Conservation (phyloP, 345 rosid genomes). For the Clarkia xantiana region DNA sequence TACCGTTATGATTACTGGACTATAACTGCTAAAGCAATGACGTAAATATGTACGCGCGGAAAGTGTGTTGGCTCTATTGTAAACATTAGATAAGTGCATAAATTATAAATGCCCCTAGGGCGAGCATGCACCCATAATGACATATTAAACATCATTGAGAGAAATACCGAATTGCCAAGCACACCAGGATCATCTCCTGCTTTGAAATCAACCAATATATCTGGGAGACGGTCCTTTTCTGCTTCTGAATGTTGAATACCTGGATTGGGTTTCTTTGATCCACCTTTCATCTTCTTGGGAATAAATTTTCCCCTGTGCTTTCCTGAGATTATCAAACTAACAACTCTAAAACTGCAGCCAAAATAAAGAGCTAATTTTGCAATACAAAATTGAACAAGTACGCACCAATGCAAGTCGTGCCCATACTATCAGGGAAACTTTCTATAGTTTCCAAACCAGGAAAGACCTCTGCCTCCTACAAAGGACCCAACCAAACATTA, state of each 20-base stretch:
- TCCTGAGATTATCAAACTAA: slow-evolving; percentile 18
- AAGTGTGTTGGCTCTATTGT: too few species aligned
- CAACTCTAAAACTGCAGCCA: neutral
- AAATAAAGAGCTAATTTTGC: too few species aligned
- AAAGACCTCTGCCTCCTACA: slow-evolving; percentile 25
- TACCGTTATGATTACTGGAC: too few species aligned
- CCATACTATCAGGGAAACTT: slow-evolving; percentile 16
- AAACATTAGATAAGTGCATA: too few species aligned
- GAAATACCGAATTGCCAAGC: slow-evolving; percentile 25
- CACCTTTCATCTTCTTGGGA: slow-evolving; percentile 24
- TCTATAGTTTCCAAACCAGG: slow-evolving; percentile 27
- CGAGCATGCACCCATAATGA: too few species aligned
- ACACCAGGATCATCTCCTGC: slow-evolving; percentile 17
- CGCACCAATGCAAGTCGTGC: slow-evolving; percentile 20
- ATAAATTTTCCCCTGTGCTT: slow-evolving; percentile 23
- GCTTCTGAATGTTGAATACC: slow-evolving; percentile 8
- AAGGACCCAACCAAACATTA: slow-evolving; percentile 6
- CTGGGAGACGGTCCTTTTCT: slow-evolving; percentile 14
- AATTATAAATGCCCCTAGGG: too few species aligned
- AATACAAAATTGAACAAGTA: neutral
- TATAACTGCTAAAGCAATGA: too few species aligned
- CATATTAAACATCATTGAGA: slow-evolving; percentile 5
- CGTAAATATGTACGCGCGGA: too few species aligned
- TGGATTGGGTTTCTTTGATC: slow-evolving; percentile 11
- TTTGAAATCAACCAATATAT: slow-evolving; percentile 15